phyloP scores from a whole-genome alignment of 257 asterid species.

The Ilex aquifolium region DNA sequence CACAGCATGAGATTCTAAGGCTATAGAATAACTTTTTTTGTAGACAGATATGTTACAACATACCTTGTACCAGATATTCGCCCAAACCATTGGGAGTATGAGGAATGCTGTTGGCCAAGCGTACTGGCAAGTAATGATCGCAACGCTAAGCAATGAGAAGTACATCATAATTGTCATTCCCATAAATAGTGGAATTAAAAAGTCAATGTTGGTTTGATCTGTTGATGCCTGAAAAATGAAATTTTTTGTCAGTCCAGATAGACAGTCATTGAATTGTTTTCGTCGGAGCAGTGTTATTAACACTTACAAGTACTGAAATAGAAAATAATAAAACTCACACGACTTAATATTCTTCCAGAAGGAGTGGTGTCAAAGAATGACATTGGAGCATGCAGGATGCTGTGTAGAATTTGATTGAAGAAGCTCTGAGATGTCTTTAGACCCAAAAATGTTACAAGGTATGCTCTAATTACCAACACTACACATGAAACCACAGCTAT shows the following conservation, averaged over 20 bases:
- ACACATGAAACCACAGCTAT: conserved; percentile 31
- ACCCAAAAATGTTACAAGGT: conserved; percentile 32
- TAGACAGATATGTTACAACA: not conserved
- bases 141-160: conserved; percentile 36
- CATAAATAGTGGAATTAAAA: conserved; percentile 40
- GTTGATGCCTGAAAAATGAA: conserved; percentile 48
- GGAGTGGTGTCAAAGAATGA: conserved; percentile 88
- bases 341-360: conserved; percentile 67
- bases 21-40: too few species aligned
- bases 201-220: conserved; percentile 55
- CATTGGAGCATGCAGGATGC: conserved; percentile 77
- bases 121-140: conserved; percentile 42
- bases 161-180: conserved; percentile 25
- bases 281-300: too few species aligned
- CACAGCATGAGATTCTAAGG: too few species aligned
- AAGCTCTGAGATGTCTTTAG: conserved; percentile 49
- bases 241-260: not conserved
- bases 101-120: conserved; percentile 68
- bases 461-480: conserved; percentile 28
- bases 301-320: too few species aligned
- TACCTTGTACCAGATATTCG: conserved; percentile 74
- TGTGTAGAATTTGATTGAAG: conserved; percentile 40
- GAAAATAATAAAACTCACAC: conserved; percentile 35
- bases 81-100: conserved; percentile 54
- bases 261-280: not conserved